Evolutionary conservation across 345 rosid genomes (phyloP).

Genomic region (Salix dunnii): DNA sequence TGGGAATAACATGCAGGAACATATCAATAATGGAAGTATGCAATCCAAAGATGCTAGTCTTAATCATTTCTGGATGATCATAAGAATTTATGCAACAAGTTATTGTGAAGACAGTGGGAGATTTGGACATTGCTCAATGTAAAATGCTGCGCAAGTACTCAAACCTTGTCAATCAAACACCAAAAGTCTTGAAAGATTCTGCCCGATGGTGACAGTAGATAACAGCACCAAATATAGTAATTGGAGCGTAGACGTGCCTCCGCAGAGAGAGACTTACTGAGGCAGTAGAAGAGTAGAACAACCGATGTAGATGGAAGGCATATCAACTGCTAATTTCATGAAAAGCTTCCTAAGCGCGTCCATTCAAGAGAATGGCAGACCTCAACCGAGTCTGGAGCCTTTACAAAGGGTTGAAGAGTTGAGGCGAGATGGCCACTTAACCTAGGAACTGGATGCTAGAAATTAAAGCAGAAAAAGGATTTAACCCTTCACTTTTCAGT

Average conservation of each 20-base stretch:
- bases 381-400: background rate
- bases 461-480: background rate
- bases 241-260: background rate
- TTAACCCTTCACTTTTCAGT: background rate
- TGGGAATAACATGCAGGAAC: too few species aligned
- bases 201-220: too few species aligned
- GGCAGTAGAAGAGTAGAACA: too few species aligned
- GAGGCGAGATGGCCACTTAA: too few species aligned
- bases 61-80: background rate
- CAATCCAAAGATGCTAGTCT: background rate
- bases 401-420: too few species aligned
- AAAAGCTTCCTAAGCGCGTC: background rate
- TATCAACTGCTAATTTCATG: background rate
- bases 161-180: background rate
- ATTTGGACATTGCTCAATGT: too few species aligned
- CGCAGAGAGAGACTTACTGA: background rate
- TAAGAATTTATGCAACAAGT: background rate
- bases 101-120: too few species aligned
- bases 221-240: background rate
- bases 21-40: background rate
- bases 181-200: background rate
- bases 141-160: too few species aligned
- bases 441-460: background rate
- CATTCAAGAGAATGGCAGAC: background rate
- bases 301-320: background rate